Evolutionary conservation across 2,329 filamentous ascomycete genomes (phyloP).

Genomic region (Aspergillus quadrilineatus): DNA sequence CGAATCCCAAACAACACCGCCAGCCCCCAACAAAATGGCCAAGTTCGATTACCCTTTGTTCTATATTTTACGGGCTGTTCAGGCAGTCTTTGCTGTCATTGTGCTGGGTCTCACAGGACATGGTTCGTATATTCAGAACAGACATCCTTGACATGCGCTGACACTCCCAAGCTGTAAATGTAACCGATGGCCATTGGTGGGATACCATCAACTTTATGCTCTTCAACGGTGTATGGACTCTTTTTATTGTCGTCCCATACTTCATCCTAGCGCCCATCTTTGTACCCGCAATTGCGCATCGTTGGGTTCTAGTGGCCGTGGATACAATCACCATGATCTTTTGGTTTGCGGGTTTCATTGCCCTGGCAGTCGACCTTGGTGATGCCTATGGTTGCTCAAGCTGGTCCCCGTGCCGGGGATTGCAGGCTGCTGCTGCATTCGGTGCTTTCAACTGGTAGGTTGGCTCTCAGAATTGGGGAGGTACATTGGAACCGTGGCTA

Average conservation of each 20-base stretch:
- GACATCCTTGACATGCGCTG: background rate
- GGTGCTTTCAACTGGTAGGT: conserved; percentile 50
- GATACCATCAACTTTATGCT: conserved; percentile 71
- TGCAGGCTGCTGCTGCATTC: conserved; percentile 55
- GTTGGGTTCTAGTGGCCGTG: conserved; percentile 63
- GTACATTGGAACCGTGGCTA: background rate
- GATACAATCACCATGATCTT: conserved; percentile 77
- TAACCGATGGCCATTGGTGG: conserved; percentile 44
- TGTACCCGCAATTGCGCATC: conserved; percentile 61
- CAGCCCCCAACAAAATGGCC: background rate
- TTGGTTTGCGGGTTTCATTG: conserved; percentile 86
- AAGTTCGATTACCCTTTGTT: conserved; percentile 5
- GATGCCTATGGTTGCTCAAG: conserved; percentile 53
- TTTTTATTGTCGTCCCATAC: conserved; percentile 67
- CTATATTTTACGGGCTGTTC: conserved; percentile 60
- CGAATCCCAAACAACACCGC: no score
- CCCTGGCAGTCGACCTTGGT: conserved; percentile 66
- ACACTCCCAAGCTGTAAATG: conserved; percentile 53
- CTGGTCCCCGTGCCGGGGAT: conserved; percentile 56
- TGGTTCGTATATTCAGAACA: conserved; percentile 50
- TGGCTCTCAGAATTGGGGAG: background rate
- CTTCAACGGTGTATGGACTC: conserved; percentile 75
- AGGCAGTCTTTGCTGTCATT: conserved; percentile 68
- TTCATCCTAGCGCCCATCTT: conserved; percentile 67
- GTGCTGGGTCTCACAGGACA: conserved; percentile 74